Evolutionary conservation across 768 basidiomycete genomes (phyloP).

Genomic region (Kwoniella mangroviensis): DNA sequence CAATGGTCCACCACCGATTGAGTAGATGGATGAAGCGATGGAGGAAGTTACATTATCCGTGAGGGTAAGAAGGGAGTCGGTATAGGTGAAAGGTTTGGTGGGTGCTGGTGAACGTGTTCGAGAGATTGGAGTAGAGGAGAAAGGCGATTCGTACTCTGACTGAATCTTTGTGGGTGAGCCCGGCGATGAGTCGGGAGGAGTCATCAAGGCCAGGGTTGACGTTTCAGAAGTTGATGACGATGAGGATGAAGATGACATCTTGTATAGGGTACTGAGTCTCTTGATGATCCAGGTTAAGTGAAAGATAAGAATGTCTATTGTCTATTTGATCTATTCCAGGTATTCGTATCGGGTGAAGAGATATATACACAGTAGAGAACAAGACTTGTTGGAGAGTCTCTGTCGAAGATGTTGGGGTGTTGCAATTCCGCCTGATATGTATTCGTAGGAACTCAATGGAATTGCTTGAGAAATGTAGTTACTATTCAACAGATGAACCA

Average conservation of each 20-base stretch:
- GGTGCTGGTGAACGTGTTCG: not conserved
- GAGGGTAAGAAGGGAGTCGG: slow-evolving; percentile 28
- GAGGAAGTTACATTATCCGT: slow-evolving; percentile 33
- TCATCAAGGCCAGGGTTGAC: slow-evolving; percentile 3
- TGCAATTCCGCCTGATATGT: too few species aligned
- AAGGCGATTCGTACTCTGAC: not conserved
- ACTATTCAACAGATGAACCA: not conserved
- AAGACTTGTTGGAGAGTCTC: too few species aligned
- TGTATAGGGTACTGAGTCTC: not conserved
- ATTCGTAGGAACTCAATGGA: too few species aligned
- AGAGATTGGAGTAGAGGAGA: not conserved
- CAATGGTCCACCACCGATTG: slow-evolving; percentile 30
- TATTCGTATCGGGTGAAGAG: too few species aligned
- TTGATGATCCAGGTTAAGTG: not conserved
- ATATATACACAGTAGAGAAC: too few species aligned
- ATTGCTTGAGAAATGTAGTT: too few species aligned
- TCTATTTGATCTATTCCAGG: too few species aligned
- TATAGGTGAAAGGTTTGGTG: not conserved
- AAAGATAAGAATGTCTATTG: too few species aligned
- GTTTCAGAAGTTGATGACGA: not conserved
- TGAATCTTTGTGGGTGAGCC: slow-evolving; percentile 19
- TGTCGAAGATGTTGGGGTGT: too few species aligned
- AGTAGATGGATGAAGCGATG: slow-evolving; percentile 24
- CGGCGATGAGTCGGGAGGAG: slow-evolving; percentile 30
- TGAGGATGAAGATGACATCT: slow-evolving; percentile 3